Percentiles rank a stretch among this genome's conserved stretches.
phyloP scores from a whole-genome alignment of 352 stramenopile genomes.

The Globisporangium solare region DNA sequence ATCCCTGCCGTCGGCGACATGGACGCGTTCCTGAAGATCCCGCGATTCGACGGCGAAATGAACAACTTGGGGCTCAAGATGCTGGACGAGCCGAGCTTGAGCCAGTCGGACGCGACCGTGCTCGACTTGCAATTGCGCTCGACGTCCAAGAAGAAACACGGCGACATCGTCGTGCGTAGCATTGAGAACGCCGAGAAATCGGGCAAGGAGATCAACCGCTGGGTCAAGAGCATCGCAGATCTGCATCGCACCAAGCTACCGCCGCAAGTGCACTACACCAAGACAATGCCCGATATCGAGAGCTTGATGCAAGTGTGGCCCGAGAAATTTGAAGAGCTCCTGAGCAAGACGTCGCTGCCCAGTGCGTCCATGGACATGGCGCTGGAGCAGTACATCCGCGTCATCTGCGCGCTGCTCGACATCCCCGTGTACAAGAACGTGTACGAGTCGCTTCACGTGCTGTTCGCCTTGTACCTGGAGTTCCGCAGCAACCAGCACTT shows the following conservation, averaged over 20 bases:
- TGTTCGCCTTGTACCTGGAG: slow-evolving; percentile 93
- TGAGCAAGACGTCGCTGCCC: slow-evolving; percentile 68
- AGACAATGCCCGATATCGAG: slow-evolving; percentile 94
- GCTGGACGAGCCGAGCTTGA: slow-evolving; percentile 90
- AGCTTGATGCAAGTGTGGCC: slow-evolving; percentile 92
- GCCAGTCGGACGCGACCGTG: slow-evolving; percentile 93
- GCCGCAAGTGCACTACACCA: slow-evolving; percentile 91
- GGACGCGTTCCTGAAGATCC: slow-evolving; percentile 96
- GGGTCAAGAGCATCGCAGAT: slow-evolving; percentile 95
- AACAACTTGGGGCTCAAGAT: slow-evolving; percentile 92
- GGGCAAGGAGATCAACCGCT: slow-evolving; percentile 91
- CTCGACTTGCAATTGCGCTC: slow-evolving; percentile 93
- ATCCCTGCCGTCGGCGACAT: slow-evolving; percentile 96
- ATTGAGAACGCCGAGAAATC: slow-evolving; percentile 95
- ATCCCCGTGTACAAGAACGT: slow-evolving; percentile 94
- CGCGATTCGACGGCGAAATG: slow-evolving; percentile 84
- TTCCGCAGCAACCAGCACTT: slow-evolving; percentile 94
- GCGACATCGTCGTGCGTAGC: slow-evolving; percentile 88
- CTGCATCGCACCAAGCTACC: slow-evolving; percentile 92
- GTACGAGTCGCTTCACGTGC: slow-evolving; percentile 92
- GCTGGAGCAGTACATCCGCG: slow-evolving; percentile 90
- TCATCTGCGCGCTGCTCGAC: slow-evolving; percentile 92
- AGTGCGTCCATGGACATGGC: slow-evolving; percentile 87
- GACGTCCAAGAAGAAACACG: slow-evolving; percentile 93
- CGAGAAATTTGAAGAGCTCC: slow-evolving; percentile 81